phyloP scores from a whole-genome alignment of 805 yeast species.

The Saturnispora bothae region DNA sequence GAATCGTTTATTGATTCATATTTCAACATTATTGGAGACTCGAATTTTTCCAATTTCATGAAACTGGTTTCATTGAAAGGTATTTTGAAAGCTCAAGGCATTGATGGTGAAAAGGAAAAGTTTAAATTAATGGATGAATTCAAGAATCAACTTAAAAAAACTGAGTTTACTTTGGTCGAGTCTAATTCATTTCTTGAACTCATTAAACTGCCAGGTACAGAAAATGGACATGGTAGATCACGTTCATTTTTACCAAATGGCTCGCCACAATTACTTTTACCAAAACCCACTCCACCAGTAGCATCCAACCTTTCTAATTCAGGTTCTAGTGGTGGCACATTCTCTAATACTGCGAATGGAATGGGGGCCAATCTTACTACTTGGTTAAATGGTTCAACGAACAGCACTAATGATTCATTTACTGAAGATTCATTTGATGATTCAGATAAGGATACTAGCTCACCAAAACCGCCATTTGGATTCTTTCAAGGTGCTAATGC shows the following conservation, averaged over 20 bases:
- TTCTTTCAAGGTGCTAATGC: constrained; percentile 16
- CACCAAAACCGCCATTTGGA: constrained; percentile 11
- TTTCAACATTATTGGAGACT: constrained; percentile 57
- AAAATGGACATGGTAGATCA: constrained; percentile 7
- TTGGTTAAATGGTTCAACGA: constrained; percentile 1
- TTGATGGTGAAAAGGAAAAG: constrained; percentile 27
- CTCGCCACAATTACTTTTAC: constrained; percentile 13
- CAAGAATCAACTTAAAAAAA: constrained; percentile 27
- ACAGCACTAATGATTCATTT: constrained; percentile 4
- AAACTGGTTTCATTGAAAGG: constrained; percentile 61
- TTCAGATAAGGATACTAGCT: constrained; percentile 6
- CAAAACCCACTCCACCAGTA: no score
- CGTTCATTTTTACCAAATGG: constrained; percentile 14
- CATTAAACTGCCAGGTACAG: constrained; percentile 13
- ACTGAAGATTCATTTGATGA: constrained; percentile 1
- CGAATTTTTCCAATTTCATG: constrained; percentile 47
- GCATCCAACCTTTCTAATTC: constrained; percentile 1
- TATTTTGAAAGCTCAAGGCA: constrained; percentile 18
- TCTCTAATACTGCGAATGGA: not conserved
- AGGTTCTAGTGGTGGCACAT: not conserved
- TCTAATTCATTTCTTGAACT: constrained; percentile 21
- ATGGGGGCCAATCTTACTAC: not conserved
- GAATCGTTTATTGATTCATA: constrained; percentile 54
- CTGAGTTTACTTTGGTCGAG: constrained; percentile 20
- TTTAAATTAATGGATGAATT: constrained; percentile 31